Conservation (phyloP, 495 filamentous ascomycete genomes). For the Aspergillus ostianus region DNA sequence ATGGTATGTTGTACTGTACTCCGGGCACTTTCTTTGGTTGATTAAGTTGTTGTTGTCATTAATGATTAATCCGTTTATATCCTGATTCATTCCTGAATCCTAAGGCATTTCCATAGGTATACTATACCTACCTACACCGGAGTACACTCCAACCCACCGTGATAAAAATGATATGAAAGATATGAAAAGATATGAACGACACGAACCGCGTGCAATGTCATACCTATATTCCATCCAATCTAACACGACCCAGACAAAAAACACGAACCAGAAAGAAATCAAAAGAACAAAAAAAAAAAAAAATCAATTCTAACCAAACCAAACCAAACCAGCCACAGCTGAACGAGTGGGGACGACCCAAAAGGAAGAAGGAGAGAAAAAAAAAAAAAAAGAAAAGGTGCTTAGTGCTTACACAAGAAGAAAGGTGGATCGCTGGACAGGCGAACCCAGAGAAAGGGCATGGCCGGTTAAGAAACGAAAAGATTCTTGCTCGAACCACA, state of each 20-base stretch:
- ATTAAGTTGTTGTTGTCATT: not conserved
- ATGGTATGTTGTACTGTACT: too few species aligned
- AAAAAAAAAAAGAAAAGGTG: not conserved
- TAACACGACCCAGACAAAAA: too few species aligned
- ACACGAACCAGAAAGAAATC: conserved; percentile 4
- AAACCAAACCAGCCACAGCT: not conserved
- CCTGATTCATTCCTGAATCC: too few species aligned
- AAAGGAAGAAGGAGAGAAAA: too few species aligned
- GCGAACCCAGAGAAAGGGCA: not conserved
- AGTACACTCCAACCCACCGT: too few species aligned
- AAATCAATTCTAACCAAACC: not conserved
- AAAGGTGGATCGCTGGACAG: not conserved
- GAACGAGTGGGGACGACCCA: not conserved
- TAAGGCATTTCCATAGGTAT: too few species aligned
- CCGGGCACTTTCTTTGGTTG: not conserved
- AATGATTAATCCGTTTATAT: not conserved
- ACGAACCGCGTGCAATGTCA: not conserved
- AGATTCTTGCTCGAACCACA: not conserved
- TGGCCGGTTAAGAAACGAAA: not conserved
- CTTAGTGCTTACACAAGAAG: not conserved
- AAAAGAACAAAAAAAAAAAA: not conserved
- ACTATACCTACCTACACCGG: too few species aligned
- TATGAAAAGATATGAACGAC: too few species aligned
- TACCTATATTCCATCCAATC: too few species aligned
- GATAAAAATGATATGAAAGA: too few species aligned